phyloP scores from a whole-genome alignment of 495 filamentous ascomycete species.

The Penicillium tannophilum region DNA sequence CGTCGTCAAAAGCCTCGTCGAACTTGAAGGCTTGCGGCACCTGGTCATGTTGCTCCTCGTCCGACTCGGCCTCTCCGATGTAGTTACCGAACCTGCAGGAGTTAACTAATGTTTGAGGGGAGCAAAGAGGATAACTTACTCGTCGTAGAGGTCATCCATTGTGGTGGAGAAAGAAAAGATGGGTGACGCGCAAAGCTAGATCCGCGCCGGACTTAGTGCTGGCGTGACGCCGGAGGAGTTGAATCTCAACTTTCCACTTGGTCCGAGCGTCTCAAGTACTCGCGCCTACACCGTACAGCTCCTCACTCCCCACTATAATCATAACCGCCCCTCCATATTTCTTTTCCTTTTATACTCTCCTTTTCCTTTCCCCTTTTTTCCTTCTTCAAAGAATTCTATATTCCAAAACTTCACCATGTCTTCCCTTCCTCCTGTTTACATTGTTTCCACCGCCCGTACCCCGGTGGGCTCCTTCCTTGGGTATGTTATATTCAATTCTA shows the following conservation, averaged over 20 bases:
- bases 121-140: slow-evolving; percentile 50
- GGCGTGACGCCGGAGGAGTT: slow-evolving; percentile 26
- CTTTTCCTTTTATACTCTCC: slow-evolving; percentile 7
- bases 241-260: slow-evolving; percentile 25
- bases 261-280: slow-evolving; percentile 35
- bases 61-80: slow-evolving; percentile 90
- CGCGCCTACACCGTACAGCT: slow-evolving; percentile 38
- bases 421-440: slow-evolving; percentile 82
- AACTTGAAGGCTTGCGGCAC: slow-evolving; percentile 75
- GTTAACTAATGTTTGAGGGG: not conserved
- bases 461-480: slow-evolving; percentile 92
- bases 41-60: slow-evolving; percentile 78
- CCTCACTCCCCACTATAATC: slow-evolving; percentile 29
- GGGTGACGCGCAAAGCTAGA: slow-evolving; percentile 13
- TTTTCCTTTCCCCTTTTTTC: not conserved
- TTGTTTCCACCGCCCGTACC: slow-evolving; percentile 88
- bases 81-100: slow-evolving; percentile 84
- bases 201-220: slow-evolving; percentile 18
- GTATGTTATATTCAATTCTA: slow-evolving; percentile 47
- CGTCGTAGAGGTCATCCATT: slow-evolving; percentile 87
- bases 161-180: slow-evolving; percentile 22
- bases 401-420: slow-evolving; percentile 36
- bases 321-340: slow-evolving; percentile 13
- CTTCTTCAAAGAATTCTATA: not conserved
- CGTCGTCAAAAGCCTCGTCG: slow-evolving; percentile 70